These are phyloP conservation scores for Candolleomyces aberdarensis DNA, from an alignment of 768 basidiomycete species.

Conservation along the genomic window DNA sequence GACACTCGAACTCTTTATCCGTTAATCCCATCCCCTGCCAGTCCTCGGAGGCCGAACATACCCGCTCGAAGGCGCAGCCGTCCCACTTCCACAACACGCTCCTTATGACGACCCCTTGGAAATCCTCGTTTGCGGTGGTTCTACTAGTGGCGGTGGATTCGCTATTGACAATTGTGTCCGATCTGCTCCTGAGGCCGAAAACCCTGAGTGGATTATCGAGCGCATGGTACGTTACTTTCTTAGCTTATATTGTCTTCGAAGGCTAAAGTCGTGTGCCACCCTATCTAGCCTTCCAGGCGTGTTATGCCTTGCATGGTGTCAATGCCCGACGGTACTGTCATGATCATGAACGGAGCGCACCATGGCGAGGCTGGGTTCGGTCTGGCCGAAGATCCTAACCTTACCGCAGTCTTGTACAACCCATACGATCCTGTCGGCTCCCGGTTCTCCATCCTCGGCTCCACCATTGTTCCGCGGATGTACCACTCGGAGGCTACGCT, in stretches of 20 bases:
- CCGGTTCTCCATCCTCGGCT: constrained; percentile 64
- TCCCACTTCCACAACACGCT: constrained; percentile 65
- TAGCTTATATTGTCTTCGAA: constrained; percentile 14
- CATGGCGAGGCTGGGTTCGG: constrained; percentile 75
- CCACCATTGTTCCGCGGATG: constrained; percentile 68
- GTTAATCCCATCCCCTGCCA: constrained; percentile 13
- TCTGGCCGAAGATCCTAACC: constrained; percentile 60
- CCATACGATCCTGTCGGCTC: constrained; percentile 55
- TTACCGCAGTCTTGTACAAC: constrained; percentile 66
- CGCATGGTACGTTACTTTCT: constrained; percentile 58
- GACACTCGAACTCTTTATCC: not conserved
- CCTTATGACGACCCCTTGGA: constrained; percentile 75
- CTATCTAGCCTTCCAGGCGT: constrained; percentile 56
- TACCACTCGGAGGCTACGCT: constrained; percentile 79
- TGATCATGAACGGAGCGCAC: constrained; percentile 74
- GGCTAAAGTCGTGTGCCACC: constrained; percentile 14
- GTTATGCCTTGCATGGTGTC: constrained; percentile 76
- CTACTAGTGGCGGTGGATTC: constrained; percentile 49
- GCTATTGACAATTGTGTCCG: constrained; percentile 69
- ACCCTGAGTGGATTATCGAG: constrained; percentile 68
- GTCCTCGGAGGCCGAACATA: constrained; percentile 75
- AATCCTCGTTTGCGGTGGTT: constrained; percentile 75
- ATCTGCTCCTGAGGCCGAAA: constrained; percentile 60
- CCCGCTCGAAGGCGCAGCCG: constrained; percentile 69
- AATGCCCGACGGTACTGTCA: constrained; percentile 70